Evolutionary conservation across 176 grass and related monocot species (phyloP), one percentile per base, ranked within the genome.

Genomic region (Oryza glaberrima): DNA sequence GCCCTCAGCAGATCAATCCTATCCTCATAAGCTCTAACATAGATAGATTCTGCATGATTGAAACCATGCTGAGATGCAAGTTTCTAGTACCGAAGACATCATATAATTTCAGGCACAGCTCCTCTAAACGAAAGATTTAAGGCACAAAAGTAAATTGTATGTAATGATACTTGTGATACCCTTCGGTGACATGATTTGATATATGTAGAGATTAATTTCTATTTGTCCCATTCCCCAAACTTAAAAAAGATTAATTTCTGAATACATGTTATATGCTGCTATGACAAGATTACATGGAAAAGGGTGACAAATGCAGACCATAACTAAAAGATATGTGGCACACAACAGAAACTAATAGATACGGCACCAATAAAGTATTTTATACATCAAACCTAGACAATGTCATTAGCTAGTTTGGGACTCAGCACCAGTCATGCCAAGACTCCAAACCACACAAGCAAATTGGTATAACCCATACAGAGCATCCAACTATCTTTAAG

Each of bases 1-100:
- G 90, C 90, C 78, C 90, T 92, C n/a, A 94, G 75, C 54, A 94
- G 81, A 78, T 94, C 92, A 36, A 86, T 94, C 82, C 90, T 89
- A 32, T 92, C 90, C 65, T 94, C 92, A 51, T 90, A 94, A 65
- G 89, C 82, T 69, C 92, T 87, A 72, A 92, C 89, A 80, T 91
- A 88, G 45, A 92, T 77, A 20, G 87, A 87, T 65, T 85, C 92
- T 94, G 81, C 61, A 70, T 32, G 78, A 79, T 19, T 81, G 70
- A 83, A 83, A 87, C 36, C 60, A 17, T 68, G 68, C 13, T 67
- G 43, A 84, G 82, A 46, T 60, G 52, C 83, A 78, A 26, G 44
- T 43, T 74, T 58, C n/a, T 43, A 79, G 14, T 19, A 40, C 40
- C 22, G 66, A 26, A 82, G 77, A 32, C 51, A 89, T 6, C 15